Conservation (phyloP, 768 basidiomycete species). For the Dioszegia crocea region DNA sequence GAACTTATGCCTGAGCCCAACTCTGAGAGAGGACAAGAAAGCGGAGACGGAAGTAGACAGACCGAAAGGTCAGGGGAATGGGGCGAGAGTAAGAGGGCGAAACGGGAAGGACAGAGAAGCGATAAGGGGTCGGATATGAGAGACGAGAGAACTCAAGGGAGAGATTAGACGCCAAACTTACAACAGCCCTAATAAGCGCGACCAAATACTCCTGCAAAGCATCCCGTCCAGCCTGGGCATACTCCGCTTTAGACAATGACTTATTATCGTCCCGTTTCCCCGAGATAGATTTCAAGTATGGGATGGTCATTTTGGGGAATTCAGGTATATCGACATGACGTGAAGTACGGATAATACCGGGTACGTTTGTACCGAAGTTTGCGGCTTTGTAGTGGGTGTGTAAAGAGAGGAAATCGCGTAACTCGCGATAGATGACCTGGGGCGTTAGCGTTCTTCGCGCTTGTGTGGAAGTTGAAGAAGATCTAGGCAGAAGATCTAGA, state of each 20-base stretch:
- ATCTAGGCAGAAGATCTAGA: background rate
- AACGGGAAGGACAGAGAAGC: too few species aligned
- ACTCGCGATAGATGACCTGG: constrained; percentile 60
- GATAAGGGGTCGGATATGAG: too few species aligned
- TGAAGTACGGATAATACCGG: constrained; percentile 61
- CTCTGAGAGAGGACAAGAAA: background rate
- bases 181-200: constrained; percentile 80
- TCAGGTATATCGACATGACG: constrained; percentile 73
- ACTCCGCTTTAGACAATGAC: constrained; percentile 36
- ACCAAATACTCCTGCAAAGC: constrained; percentile 83
- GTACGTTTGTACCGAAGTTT: constrained; percentile 54
- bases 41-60: too few species aligned
- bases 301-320: constrained; percentile 78
- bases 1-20: background rate
- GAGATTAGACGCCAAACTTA: constrained; percentile 56
- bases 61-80: too few species aligned
- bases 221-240: constrained; percentile 66
- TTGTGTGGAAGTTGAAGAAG: background rate
- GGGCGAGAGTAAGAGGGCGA: too few species aligned
- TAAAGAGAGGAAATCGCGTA: constrained; percentile 83
- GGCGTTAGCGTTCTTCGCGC: background rate
- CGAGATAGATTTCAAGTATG: constrained; percentile 74
- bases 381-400: constrained; percentile 85
- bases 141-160: background rate
- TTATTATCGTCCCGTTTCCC: constrained; percentile 48